phyloP scores from a whole-genome alignment of 2,329 filamentous ascomycete genomes.

The Ophiostoma sp. region DNA sequence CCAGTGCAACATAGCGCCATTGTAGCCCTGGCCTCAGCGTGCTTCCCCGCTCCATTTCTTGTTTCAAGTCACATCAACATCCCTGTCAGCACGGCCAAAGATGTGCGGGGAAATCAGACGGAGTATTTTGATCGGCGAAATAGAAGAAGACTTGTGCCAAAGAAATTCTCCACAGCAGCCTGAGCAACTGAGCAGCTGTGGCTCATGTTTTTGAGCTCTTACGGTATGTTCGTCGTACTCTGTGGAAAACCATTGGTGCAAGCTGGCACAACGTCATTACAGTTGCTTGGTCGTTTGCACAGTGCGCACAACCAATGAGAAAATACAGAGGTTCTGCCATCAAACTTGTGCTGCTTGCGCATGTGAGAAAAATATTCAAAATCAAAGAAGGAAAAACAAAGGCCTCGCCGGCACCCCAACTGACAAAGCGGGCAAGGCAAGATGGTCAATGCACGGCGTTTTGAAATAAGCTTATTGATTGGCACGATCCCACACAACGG shows the following conservation, averaged over 20 bases:
- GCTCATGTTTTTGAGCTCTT: too few species aligned
- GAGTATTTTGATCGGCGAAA: slow-evolving; percentile 1
- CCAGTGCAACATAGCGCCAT: not conserved
- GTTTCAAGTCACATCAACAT: not conserved
- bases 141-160: not conserved
- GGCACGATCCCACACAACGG: not conserved
- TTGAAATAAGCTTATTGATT: not conserved
- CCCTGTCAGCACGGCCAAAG: not conserved
- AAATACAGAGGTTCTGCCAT: too few species aligned
- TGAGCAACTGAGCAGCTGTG: too few species aligned
- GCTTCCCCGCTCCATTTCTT: not conserved
- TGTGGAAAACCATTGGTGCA: too few species aligned
- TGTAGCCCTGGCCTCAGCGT: not conserved
- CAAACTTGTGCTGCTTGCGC: not conserved
- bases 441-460: not conserved
- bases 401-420: not conserved
- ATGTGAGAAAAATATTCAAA: not conserved
- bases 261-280: too few species aligned
- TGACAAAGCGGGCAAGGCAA: not conserved
- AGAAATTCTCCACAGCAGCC: not conserved
- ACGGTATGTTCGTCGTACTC: too few species aligned
- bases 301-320: too few species aligned
- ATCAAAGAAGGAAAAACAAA: not conserved
- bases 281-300: too few species aligned
- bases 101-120: slow-evolving; percentile 7